Base-by-base conservation (phyloP, 345 rosid species). In the Geranium rotundifolium region DNA sequence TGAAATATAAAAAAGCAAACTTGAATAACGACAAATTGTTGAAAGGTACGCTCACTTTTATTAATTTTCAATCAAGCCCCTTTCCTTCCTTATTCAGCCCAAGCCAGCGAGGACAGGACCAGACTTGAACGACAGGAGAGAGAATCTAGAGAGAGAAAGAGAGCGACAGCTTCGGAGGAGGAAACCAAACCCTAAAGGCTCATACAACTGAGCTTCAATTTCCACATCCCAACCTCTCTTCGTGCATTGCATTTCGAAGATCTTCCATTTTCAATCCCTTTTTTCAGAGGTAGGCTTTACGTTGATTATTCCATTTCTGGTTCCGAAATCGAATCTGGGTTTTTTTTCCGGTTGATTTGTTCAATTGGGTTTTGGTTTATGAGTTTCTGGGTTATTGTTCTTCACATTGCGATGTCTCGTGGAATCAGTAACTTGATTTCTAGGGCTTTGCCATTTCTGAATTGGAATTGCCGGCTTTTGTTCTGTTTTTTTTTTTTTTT, bases 51-150 rank as follows among this genome's bases (percentile, higher is more conserved):
- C 12, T 46, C 5, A 56, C 8, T 54, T 12, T 1, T 15, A 54
- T 66, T 57, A 46, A 2, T 46, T 46, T 46, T 7, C 52, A 46
- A 46, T 7, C 52, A 46, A 6, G 30, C 9, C 64, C 23, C 58
- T 49, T 54, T 29, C 17, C 59, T 23, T 60, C 67, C 14, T 17
- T 56, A 12, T 50, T 60, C 56, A 67, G 71, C 46, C 59, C 71
- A 54, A 46, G 52, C 52, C 52, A 46, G 52, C 66, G 57, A 55
- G 64, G 61, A 65, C 67, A 60, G 16, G 57, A 63, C 62, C 34
- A 56, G 62, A 46, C 65, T 72, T 46, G 67, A 65, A 64, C 69
- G 55, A 58, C 56, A 68, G 56, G 50, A 79, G 76, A 59, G 72
- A 69, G 64, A 58, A 41, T 5, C 41, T 34, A 18, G 64, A 55